Conservation (phyloP, 306 rosid species). For the Lagenaria siceraria region DNA sequence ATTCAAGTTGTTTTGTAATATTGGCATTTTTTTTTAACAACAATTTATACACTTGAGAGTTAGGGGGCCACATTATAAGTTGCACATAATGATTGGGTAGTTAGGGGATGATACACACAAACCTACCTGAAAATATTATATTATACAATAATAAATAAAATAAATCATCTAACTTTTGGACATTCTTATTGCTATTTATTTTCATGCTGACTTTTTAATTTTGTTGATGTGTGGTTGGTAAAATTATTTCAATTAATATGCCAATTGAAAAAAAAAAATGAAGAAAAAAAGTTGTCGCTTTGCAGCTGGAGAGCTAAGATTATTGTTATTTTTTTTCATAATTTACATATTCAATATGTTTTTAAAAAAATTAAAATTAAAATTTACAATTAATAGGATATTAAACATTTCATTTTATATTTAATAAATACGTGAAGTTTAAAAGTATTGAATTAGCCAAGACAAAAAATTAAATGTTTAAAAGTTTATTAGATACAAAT, state of each 20-base stretch:
- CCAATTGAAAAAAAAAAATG: background rate
- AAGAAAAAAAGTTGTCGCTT: background rate
- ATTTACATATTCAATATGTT: too few species aligned
- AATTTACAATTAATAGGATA: too few species aligned
- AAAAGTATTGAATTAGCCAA: too few species aligned
- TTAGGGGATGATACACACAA: background rate
- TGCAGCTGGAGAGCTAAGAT: background rate
- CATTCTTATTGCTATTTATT: background rate
- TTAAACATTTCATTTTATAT: too few species aligned
- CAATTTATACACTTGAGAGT: background rate
- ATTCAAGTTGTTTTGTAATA: background rate
- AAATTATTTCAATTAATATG: background rate
- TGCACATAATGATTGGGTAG: background rate
- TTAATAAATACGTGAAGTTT: too few species aligned
- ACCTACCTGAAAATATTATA: background rate
- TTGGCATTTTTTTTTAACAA: background rate
- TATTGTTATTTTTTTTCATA: too few species aligned
- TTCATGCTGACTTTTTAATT: background rate
- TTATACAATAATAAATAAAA: background rate
- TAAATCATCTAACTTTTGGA: background rate
- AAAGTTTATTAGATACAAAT: too few species aligned
- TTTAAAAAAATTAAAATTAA: too few species aligned
- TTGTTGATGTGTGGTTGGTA: background rate
- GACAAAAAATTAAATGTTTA: too few species aligned
- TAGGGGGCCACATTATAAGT: background rate